Evolutionary conservation across 2,329 filamentous ascomycete species (phyloP), one percentile per base, ranked within the genome.

Genomic region (Colletotrichum sp.): DNA sequence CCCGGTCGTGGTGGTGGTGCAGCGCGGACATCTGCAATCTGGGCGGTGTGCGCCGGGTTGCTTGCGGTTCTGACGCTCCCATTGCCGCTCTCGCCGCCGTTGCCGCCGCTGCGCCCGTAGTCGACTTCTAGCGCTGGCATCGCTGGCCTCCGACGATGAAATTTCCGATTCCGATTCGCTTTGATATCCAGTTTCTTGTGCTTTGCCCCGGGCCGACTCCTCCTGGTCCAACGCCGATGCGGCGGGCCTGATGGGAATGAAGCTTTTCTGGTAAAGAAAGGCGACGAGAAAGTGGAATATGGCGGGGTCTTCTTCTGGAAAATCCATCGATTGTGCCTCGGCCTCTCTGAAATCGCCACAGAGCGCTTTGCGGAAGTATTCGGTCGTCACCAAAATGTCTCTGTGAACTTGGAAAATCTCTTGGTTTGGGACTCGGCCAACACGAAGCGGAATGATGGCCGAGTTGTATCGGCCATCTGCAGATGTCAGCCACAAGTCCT

Each of bases 251-350:
- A 88, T 87, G 43, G 88, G 88, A 5, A 85, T 82, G 77, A 86
- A 89, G 71, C 81, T 85, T 24, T 83, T 85, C 77, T 90, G 88
- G 77, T 89, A 90, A 15, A 90, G 80, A 67, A 86, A 90, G n/a
- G 87, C 87, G 43, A 90, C 82, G 57, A 90, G 80, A 76, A 89
- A 89, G 73, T 88, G 87, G 76, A 90, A 90, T 63, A 88, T 85
- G 70, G 85, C 85, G 5, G 88, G 87, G 77, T 89, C 85, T 75
- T 90, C 88, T 73, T 90, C 88, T 0, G 87, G 88, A 2, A 90
- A 81, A 78, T 88, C 84, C 67, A 90, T 85, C 16, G 84, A 84
- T 76, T 89, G 87, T 18, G 85, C 83, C 24, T 82, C 83, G 3
- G 87, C 85, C 78, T 90, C 89, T 67, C 79, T 83, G 77, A 89